Base-by-base conservation (phyloP, 2,329 filamentous ascomycete species). In the Phialophora expanda region DNA sequence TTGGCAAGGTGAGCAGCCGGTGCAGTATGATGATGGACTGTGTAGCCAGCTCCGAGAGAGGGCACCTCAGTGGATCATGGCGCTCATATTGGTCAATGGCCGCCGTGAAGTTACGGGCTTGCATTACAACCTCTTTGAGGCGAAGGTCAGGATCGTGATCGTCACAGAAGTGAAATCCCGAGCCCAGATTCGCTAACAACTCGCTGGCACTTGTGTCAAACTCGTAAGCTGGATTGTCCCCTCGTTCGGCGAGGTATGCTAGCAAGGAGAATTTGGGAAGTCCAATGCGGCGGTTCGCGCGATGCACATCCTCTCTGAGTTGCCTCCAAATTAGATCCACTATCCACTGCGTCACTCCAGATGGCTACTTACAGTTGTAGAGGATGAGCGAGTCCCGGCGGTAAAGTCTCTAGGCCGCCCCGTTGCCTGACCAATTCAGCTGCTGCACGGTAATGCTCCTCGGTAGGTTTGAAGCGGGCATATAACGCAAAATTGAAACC, bases 11-110 rank as follows among this genome's bases (percentile, higher is more conserved):
- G 28, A 55, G 46, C 11, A 64, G 22, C 20, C 54, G 54, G 41
- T 64, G 61, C 26, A 58, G 61, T 7, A 64, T 46, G 24, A 54
- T 41, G 30, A 64, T 53, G 22, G 61, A 24, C 24, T 64, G 55
- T 12, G 55, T 56, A n/a, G 61, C 53, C 1, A 58, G 30, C 5
- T 30, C 24, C n/a, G 51, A 32, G 3, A 63, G 38, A 6, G 30
- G 22, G 22, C 30, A 53, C 26, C 9, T 28, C 4, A 14, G 3
- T 17, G 53, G n/a, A 11, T 22, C 26, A 11, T 38, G 26, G 20
- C 61, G 61, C 32, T 58, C 30, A 28, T 32, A 57, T n/a, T 63
- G 32, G 24, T 63, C 61, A 22, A 57, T 57, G 32, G 53, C 32
- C 9, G 53, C 61, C 8, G 41, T 58, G 9, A 58, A 44, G 5